Evolutionary conservation across 257 asterid genomes (phyloP).

Genomic region (Gentiana macrophylla): DNA sequence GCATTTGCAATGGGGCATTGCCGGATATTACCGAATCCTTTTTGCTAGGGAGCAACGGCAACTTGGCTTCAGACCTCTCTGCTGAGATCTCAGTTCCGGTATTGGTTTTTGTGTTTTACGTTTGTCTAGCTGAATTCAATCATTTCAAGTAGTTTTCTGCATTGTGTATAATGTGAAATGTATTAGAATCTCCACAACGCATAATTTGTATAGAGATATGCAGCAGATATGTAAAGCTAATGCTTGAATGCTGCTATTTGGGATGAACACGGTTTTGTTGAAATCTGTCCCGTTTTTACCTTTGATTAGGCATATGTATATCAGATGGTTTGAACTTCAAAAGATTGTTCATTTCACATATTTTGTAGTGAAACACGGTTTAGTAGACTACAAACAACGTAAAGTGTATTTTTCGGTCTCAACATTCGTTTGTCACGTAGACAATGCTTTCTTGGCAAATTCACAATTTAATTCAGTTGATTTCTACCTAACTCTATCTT

Average conservation of each 20-base stretch:
- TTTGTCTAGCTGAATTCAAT: conserved; percentile 49
- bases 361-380: too few relatives aligned
- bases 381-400: too few relatives aligned
- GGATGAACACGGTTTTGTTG: too few relatives aligned
- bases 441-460: conserved; percentile 22
- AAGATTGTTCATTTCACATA: conserved; percentile 24
- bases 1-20: conserved; percentile 58
- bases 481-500: not conserved
- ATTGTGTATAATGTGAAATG: too few relatives aligned
- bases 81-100: conserved; percentile 88
- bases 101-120: conserved; percentile 7
- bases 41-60: conserved; percentile 31
- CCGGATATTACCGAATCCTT: conserved; percentile 35
- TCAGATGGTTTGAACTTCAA: conserved; percentile 23
- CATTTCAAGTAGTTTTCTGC: conserved; percentile 60
- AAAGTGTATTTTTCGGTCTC: too few relatives aligned
- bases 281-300: conserved; percentile 15
- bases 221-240: too few relatives aligned
- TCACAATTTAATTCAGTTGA: conserved; percentile 12
- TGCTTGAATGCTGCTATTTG: too few relatives aligned
- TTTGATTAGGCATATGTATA: conserved; percentile 48
- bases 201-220: too few relatives aligned
- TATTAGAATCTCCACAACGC: too few relatives aligned
- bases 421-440: conserved; percentile 6
- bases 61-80: conserved; percentile 46